phyloP scores from a whole-genome alignment of 306 rosid genomes.

The Heteromeles arbutifolia region DNA sequence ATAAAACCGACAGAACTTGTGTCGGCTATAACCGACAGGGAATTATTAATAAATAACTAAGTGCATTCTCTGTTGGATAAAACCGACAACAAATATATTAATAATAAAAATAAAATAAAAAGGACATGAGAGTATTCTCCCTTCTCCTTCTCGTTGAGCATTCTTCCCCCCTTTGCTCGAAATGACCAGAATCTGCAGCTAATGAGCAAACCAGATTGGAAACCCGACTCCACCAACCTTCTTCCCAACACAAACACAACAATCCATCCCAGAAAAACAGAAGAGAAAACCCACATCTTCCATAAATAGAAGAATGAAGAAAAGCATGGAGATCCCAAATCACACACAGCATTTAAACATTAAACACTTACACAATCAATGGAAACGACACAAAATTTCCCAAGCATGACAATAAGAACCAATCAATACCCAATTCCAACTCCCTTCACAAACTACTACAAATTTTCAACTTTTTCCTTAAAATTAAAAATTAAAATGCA shows the following conservation, averaged over 20 bases:
- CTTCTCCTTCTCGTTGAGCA: too few relatives aligned
- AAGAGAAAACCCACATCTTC: constrained; percentile 6
- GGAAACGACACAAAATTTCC: too few relatives aligned
- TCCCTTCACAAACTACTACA: background rate
- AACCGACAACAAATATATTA: too few relatives aligned
- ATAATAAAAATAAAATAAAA: too few relatives aligned
- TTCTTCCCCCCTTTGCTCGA: too few relatives aligned
- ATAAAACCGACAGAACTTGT: too few relatives aligned
- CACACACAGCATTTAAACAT: constrained; percentile 28
- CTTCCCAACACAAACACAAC: background rate
- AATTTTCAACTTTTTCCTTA: background rate
- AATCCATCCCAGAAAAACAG: background rate
- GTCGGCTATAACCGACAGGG: too few relatives aligned
- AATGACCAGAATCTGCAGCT: background rate
- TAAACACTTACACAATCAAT: constrained; percentile 22
- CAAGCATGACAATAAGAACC: too few relatives aligned
- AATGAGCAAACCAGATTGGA: background rate
- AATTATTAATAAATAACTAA: too few relatives aligned
- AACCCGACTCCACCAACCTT: constrained; percentile 14
- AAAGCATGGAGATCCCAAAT: constrained; percentile 26
- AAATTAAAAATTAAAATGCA: background rate
- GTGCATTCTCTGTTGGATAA: too few relatives aligned
- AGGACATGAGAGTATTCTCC: too few relatives aligned
- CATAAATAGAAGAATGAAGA: constrained; percentile 7
- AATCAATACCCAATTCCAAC: background rate